Evolutionary conservation across 202 grass and related monocot genomes (phyloP).

Genomic region (Setaria viridis): DNA sequence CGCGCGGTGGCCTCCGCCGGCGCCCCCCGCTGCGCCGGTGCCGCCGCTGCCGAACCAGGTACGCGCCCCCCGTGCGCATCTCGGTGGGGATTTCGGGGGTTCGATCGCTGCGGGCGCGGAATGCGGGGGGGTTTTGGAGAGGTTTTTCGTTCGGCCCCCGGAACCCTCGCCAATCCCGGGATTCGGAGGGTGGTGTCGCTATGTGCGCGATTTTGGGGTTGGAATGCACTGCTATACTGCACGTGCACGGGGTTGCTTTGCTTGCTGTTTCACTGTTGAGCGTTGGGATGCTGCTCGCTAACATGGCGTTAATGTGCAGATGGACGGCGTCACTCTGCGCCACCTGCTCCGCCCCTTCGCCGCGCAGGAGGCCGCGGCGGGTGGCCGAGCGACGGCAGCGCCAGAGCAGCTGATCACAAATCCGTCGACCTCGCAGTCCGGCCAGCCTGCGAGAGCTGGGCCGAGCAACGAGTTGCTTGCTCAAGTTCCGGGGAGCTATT

Average conservation of each 20-base stretch:
- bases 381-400: constrained; percentile 17
- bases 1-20: constrained; percentile 46
- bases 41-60: constrained; percentile 44
- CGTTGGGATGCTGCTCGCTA: not conserved
- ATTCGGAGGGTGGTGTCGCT: constrained; percentile 2
- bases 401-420: constrained; percentile 41
- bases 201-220: not conserved
- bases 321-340: constrained; percentile 46
- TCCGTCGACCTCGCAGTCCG: constrained; percentile 19
- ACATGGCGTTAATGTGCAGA: constrained; percentile 43
- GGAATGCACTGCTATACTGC: not conserved
- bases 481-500: constrained; percentile 55
- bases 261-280: not conserved
- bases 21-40: not conserved
- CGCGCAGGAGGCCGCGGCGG: constrained; percentile 29
- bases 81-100: constrained; percentile 19
- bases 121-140: constrained; percentile 10
- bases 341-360: constrained; percentile 54
- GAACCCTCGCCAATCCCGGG: not conserved
- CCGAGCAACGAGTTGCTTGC: constrained; percentile 51
- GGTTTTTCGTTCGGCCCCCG: not conserved
- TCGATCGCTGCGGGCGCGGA: not conserved
- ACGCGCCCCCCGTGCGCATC: not conserved
- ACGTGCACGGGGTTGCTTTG: not conserved
- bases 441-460: constrained; percentile 41